Percentiles rank a stretch among this genome's conserved stretches.
Conservation (phyloP, 805 yeast genomes). For the Candida silvicultrix region DNA sequence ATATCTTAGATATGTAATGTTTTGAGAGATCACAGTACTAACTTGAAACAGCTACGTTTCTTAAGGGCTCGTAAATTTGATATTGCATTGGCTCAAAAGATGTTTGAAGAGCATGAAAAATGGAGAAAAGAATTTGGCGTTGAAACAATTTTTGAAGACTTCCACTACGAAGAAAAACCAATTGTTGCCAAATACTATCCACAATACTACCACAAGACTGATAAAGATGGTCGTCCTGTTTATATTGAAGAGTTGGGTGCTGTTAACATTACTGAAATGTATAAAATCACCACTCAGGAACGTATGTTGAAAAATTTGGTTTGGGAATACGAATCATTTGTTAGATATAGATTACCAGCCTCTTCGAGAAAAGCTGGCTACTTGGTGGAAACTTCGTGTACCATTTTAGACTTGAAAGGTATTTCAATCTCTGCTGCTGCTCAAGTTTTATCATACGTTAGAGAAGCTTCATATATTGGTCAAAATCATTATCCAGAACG, state of each 20-base stretch:
- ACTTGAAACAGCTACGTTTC: constrained; percentile 49
- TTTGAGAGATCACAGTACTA: not conserved
- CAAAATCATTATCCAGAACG: constrained; percentile 98
- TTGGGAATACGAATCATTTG: constrained; percentile 96
- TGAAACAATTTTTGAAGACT: constrained; percentile 79
- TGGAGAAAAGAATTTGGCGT: constrained; percentile 90
- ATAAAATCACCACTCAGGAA: constrained; percentile 89
- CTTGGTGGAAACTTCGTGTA: constrained; percentile 92
- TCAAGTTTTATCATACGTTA: constrained; percentile 80
- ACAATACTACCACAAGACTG: constrained; percentile 95
- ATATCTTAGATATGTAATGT: not conserved
- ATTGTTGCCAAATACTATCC: constrained; percentile 87
- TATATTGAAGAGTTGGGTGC: constrained; percentile 91
- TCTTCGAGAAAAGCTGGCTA: constrained; percentile 77
- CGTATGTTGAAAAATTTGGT: constrained; percentile 94
- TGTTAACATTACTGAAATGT: constrained; percentile 86
- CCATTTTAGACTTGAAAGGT: constrained; percentile 92
- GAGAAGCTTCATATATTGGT: constrained; percentile 90
- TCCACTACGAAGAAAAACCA: constrained; percentile 90
- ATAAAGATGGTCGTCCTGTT: constrained; percentile 94
- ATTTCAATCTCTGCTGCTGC: constrained; percentile 80
- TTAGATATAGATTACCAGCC: constrained; percentile 81
- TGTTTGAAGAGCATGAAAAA: constrained; percentile 82
- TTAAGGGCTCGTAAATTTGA: constrained; percentile 95
- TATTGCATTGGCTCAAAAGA: constrained; percentile 64